Base-by-base conservation (phyloP, 129 eudicot genomes). In the Flaveria linearis region DNA sequence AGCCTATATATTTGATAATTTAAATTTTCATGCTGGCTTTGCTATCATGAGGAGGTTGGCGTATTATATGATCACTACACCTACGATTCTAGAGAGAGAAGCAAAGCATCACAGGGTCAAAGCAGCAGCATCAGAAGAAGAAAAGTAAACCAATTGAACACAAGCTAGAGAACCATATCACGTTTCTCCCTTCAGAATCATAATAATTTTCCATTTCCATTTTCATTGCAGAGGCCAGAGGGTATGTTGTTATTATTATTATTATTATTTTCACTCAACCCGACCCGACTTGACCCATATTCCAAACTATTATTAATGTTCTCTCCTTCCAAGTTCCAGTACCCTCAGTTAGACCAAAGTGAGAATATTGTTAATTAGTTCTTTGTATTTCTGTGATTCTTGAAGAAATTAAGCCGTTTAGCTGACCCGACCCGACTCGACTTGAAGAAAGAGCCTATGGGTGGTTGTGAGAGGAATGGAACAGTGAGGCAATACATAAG, bases 401-500 rank as follows among this genome's bases (percentile, higher is more conserved):
- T 36, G 41, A 36, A 36, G 41, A 36, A 28, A 28, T 28, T 28
- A 1, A 36, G 1, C 41, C 8, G 41, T 36, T 36, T 36, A 36
- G 41, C 41, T 36, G 41, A 69, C 12, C 41, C 57, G 20, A 65
- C 61, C 71, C 50, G 41, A 20, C 43, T 58, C 50, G 41, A 20
- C 43, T 58, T 9, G 33, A 22, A 11, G 13, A 23, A 22, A 88
- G 11, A 45, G 8, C 13, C 50, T 14, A 45, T 89, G 97, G 90
- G 86, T 20, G 82, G 92, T 58, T 82, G 91, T 84, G 92, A 88
- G 65, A 89, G 90, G 74, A 83, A 68, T 85, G 88, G 88, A 62
- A 82, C 89, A 45, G 98, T 93, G 53, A 87, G 98, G 56, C 97
- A 87, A 71, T 93, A 93, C 67, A 58, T 90, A 69, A 88, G 98